Evolutionary conservation across 2,329 filamentous ascomycete species (phyloP).

Genomic region (Pseudogymnoascus sp.): DNA sequence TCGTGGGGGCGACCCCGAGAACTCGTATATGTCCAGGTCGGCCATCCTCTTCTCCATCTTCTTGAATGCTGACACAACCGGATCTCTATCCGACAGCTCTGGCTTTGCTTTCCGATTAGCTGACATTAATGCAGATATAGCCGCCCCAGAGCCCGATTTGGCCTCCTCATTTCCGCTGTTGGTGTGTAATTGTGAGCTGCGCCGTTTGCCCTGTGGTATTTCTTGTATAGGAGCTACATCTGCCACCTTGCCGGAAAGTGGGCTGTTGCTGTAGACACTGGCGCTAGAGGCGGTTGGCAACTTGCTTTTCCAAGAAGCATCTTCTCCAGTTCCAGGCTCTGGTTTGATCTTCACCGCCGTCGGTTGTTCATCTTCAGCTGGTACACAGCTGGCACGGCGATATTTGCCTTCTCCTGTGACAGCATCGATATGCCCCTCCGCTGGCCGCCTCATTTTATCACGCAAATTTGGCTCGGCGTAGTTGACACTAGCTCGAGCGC

Average conservation of each 20-base stretch:
- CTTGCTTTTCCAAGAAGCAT: slow-evolving; percentile 23
- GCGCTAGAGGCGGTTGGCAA: slow-evolving; percentile 21
- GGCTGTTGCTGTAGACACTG: slow-evolving; percentile 25
- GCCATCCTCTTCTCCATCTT: slow-evolving; percentile 17
- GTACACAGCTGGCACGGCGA: slow-evolving; percentile 21
- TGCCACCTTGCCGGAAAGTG: slow-evolving; percentile 22
- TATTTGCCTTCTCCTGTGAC: slow-evolving; percentile 57
- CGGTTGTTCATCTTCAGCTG: slow-evolving; percentile 20
- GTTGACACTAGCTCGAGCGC: slow-evolving; percentile 62
- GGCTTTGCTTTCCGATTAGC: slow-evolving; percentile 23
- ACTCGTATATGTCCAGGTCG: slow-evolving; percentile 26
- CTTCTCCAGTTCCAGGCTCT: slow-evolving; percentile 23
- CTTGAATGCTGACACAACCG: not conserved
- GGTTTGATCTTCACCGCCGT: slow-evolving; percentile 20
- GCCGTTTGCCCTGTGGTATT: slow-evolving; percentile 25
- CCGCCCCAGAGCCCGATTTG: slow-evolving; percentile 18
- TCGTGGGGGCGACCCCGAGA: slow-evolving; percentile 20
- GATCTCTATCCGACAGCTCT: slow-evolving; percentile 20
- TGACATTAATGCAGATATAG: slow-evolving; percentile 26
- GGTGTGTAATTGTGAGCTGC: slow-evolving; percentile 26
- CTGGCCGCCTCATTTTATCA: slow-evolving; percentile 77
- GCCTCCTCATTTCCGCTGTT: not conserved
- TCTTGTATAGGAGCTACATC: slow-evolving; percentile 23
- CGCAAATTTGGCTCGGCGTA: slow-evolving; percentile 77
- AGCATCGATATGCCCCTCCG: slow-evolving; percentile 68